Conservation (phyloP, 2,329 filamentous ascomycete species). For the Claviceps monticola region DNA sequence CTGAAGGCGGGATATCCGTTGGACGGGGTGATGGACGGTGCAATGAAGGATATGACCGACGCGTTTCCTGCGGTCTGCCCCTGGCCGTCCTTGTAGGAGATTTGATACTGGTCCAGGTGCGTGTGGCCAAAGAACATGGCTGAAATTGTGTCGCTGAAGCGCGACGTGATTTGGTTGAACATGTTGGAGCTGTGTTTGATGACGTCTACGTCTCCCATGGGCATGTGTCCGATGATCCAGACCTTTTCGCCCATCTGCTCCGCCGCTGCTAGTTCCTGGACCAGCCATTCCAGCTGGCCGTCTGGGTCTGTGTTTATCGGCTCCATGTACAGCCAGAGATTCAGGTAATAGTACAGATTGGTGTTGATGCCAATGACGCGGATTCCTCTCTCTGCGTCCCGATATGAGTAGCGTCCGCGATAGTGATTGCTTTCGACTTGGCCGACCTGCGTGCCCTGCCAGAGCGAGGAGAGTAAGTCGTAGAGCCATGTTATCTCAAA, state of each 20-base stretch:
- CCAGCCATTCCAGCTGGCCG: neutral
- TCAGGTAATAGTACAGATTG: constrained; percentile 41
- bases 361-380: constrained; percentile 45
- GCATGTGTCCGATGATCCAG: constrained; percentile 44
- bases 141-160: constrained; percentile 38
- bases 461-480: neutral
- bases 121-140: constrained; percentile 44
- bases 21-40: constrained; percentile 38
- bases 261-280: constrained; percentile 27
- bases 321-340: constrained; percentile 32
- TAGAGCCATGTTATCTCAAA: neutral
- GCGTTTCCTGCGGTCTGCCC: constrained; percentile 27
- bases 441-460: neutral
- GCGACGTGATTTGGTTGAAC: constrained; percentile 36
- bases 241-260: constrained; percentile 36
- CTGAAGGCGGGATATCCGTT: constrained; percentile 42
- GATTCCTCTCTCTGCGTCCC: constrained; percentile 13
- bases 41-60: constrained; percentile 35
- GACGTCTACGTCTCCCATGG: constrained; percentile 33
- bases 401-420: neutral
- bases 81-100: constrained; percentile 36
- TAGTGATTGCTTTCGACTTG: neutral
- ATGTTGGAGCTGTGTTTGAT: constrained; percentile 38
- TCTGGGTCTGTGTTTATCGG: neutral
- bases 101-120: constrained; percentile 40